phyloP scores from a whole-genome alignment of 2,329 filamentous ascomycete species.

The Aspergillus sp. region DNA sequence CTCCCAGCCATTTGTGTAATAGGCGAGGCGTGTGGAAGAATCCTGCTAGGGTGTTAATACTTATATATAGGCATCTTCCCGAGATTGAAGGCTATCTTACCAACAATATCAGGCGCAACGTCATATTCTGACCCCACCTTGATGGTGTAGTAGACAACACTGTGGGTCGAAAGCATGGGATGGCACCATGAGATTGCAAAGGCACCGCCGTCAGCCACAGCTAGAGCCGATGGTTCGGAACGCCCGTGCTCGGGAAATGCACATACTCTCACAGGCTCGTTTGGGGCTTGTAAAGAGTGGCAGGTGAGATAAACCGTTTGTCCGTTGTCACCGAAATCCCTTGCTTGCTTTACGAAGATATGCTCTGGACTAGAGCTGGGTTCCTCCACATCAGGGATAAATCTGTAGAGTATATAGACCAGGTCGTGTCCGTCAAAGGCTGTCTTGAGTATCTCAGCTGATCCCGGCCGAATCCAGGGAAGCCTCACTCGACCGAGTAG shows the following conservation, averaged over 20 bases:
- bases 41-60: neutral
- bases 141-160: slow-evolving; percentile 37
- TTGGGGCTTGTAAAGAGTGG: slow-evolving; percentile 26
- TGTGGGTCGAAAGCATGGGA: slow-evolving; percentile 25
- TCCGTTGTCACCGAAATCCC: slow-evolving; percentile 27
- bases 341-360: slow-evolving; percentile 40
- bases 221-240: slow-evolving; percentile 37
- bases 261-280: slow-evolving; percentile 29
- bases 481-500: slow-evolving; percentile 25
- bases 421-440: slow-evolving; percentile 27
- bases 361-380: slow-evolving; percentile 28
- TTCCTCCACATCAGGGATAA: slow-evolving; percentile 31
- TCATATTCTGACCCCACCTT: slow-evolving; percentile 15
- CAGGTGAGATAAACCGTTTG: slow-evolving; percentile 33
- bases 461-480: slow-evolving; percentile 32
- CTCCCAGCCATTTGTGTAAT: slow-evolving; percentile 8
- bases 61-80: no score
- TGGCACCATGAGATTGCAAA: slow-evolving; percentile 47
- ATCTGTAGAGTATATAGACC: slow-evolving; percentile 40
- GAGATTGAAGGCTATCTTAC: slow-evolving; percentile 22
- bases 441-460: slow-evolving; percentile 39
- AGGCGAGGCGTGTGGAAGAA: slow-evolving; percentile 5
- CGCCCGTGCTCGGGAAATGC: slow-evolving; percentile 34
- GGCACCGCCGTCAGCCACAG: slow-evolving; percentile 25
- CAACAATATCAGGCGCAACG: slow-evolving; percentile 17